Conservation (phyloP, 768 basidiomycete genomes). For the Mycena sanguinolenta region DNA sequence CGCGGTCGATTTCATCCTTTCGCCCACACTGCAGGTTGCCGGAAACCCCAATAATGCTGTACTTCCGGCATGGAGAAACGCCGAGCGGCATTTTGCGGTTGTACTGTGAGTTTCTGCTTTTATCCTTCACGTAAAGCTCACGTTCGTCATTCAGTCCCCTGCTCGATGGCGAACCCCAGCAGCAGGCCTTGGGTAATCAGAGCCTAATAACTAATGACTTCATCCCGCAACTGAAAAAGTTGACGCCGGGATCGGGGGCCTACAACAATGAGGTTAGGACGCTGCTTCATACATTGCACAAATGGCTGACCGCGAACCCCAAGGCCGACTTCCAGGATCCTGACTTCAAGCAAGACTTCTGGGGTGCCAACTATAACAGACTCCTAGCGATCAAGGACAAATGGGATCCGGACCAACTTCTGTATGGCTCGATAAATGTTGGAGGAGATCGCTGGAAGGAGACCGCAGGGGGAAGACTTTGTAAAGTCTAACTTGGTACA, state of each 20-base stretch:
- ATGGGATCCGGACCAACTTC: too few species aligned
- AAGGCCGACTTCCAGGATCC: not conserved
- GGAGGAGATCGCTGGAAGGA: too few species aligned
- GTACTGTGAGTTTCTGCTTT: not conserved
- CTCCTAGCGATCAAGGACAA: not conserved
- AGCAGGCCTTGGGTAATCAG: not conserved
- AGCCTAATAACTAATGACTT: not conserved
- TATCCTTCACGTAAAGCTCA: not conserved
- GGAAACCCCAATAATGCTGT: too few species aligned
- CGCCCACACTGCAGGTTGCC: too few species aligned
- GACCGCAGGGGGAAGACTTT: too few species aligned
- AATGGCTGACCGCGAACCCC: not conserved
- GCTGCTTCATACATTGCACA: not conserved
- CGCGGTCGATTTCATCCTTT: too few species aligned
- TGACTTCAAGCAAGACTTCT: not conserved
- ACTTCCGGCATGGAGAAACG: too few species aligned
- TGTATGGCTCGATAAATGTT: too few species aligned
- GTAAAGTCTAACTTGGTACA: too few species aligned
- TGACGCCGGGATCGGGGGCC: too few species aligned
- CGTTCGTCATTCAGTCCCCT: not conserved
- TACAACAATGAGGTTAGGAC: not conserved
- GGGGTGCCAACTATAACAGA: not conserved
- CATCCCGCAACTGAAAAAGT: too few species aligned
- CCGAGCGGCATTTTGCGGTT: not conserved
- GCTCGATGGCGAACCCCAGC: not conserved